These are phyloP conservation scores for Melastoma malabathricum DNA, from an alignment of 345 rosid species.

Conservation along the genomic window DNA sequence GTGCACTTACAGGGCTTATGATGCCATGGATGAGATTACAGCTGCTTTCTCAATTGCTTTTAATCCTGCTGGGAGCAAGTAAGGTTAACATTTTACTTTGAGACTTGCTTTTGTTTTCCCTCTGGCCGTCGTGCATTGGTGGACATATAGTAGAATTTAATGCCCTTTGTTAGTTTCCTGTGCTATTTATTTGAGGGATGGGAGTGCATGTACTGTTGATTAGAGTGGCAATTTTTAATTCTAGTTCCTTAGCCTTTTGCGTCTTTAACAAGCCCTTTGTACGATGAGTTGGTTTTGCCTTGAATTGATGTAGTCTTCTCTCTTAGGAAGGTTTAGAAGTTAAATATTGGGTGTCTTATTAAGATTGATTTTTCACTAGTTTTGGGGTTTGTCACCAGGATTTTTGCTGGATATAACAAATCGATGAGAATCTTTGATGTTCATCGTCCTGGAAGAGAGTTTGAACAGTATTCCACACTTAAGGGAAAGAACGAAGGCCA, in stretches of 20 bases:
- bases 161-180: too few relatives aligned
- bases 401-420: slow-evolving; percentile 90
- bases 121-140: not conserved
- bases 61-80: slow-evolving; percentile 83
- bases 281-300: too few relatives aligned
- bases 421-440: slow-evolving; percentile 69
- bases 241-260: too few relatives aligned
- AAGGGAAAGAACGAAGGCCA: slow-evolving; percentile 90
- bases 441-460: slow-evolving; percentile 97
- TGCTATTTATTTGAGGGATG: too few relatives aligned
- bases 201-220: too few relatives aligned
- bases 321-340: too few relatives aligned
- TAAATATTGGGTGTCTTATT: too few relatives aligned
- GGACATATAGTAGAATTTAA: too few relatives aligned
- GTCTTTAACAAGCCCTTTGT: too few relatives aligned
- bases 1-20: slow-evolving; percentile 92
- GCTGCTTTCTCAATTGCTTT: slow-evolving; percentile 85
- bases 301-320: too few relatives aligned
- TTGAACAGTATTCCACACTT: slow-evolving; percentile 49
- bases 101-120: not conserved
- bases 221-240: too few relatives aligned
- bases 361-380: not conserved
- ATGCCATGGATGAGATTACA: slow-evolving; percentile 89
- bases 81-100: slow-evolving; percentile 15
- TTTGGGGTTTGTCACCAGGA: slow-evolving; percentile 31